These are phyloP conservation scores for Ballota nigra DNA, from an alignment of 257 asterid species.

Conservation along the genomic window DNA sequence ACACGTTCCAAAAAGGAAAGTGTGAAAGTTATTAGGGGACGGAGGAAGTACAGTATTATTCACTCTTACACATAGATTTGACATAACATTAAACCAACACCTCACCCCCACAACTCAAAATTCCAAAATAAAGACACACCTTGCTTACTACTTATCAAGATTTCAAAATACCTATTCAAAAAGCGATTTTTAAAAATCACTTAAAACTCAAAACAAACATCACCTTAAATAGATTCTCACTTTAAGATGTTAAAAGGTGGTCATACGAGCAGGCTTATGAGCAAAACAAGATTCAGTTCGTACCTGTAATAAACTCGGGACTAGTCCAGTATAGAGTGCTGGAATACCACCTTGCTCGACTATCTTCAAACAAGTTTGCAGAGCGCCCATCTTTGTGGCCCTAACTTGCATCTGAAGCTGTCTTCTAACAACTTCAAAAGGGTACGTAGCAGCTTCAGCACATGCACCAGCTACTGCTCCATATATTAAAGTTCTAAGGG, in stretches of 20 bases:
- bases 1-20: no score
- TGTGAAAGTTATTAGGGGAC: no score
- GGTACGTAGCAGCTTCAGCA: conserved; percentile 95
- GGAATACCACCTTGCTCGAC: conserved; percentile 88
- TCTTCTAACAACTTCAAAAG: conserved; percentile 96
- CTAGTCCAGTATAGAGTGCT: conserved; percentile 84
- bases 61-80: no score
- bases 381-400: conserved; percentile 71
- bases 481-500: conserved; percentile 68
- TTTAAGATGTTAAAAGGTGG: background rate
- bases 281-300: background rate
- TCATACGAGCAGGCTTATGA: background rate
- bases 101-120: no score
- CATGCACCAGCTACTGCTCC: conserved; percentile 98
- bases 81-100: no score
- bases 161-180: no score
- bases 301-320: conserved; percentile 97
- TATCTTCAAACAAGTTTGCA: conserved; percentile 72
- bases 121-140: no score
- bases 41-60: no score
- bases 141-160: no score
- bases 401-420: conserved; percentile 95
- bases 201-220: no score
- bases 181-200: no score
- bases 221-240: background rate